Evolutionary conservation across 441 rosid species (phyloP), one percentile per base, ranked within the genome.

Genomic region (Adansonia grandidieri): DNA sequence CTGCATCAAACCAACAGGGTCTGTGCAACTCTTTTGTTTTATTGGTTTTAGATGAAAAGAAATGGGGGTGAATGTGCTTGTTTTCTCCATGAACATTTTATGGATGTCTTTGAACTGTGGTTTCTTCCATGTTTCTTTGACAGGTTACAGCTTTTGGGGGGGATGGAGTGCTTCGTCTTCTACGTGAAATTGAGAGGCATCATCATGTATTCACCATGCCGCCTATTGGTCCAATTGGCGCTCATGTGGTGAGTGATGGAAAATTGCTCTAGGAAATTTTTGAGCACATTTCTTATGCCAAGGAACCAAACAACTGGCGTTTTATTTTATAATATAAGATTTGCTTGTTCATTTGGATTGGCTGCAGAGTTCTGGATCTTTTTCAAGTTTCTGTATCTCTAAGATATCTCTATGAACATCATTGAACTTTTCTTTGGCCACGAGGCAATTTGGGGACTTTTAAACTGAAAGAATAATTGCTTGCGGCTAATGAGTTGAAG

Each of bases 91-190:
- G 45, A 77, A 67, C 70, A 44, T 72, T 69, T 19, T 66, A 58
- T 20, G 7, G 17, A 11, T 4, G 9, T 70, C 50, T 74, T 24
- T 66, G 2, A 48, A 4, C 56, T 32, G 66, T 17, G 75, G 44
- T 22, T 54, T 37, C 9, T 20, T n/a, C 58, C 75, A 32, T 63
- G 57, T 82, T 81, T 77, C 70, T 70, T 78, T 72, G 53, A 72
- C 84, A 95, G 99, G 98, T 93, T 73, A 97, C 98, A 15, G 98
- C 98, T 71, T 97, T 97, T 89, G 99, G 99, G 66, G 98, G 99
- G 84, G 93, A 91, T 1, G 89, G 77, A 85, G 99, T 97, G 81
- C 88, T 92, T 71, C n/a, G 84, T 77, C 98, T 97, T 74, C 89
- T 97, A 64, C 92, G 83, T 71, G 82, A 81, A 75, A 95, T 97